Conservation (phyloP, 768 basidiomycete species). For the Pilatotrama ljubarskyi region DNA sequence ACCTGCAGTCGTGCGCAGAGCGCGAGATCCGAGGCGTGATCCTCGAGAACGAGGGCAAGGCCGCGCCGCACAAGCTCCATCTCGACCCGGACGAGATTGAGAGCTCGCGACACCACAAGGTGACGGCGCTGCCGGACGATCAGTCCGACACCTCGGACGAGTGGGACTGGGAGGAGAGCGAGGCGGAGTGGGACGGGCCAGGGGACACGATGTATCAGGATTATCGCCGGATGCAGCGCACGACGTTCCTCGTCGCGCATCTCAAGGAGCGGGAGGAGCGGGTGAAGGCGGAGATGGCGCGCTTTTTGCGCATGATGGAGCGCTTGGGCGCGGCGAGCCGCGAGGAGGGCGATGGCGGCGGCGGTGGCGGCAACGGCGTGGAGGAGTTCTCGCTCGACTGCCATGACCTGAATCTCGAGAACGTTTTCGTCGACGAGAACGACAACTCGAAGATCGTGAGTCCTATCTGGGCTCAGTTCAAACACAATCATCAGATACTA, state of each 20-base stretch:
- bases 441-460: conserved; percentile 73
- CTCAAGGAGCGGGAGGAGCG: conserved; percentile 59
- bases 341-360: conserved; percentile 28
- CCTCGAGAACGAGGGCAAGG: conserved; percentile 74
- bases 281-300: conserved; percentile 68
- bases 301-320: conserved; percentile 73
- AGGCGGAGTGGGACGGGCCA: conserved; percentile 77
- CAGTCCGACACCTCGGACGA: conserved; percentile 77
- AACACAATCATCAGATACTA: conserved; percentile 17
- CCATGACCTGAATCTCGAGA: conserved; percentile 84
- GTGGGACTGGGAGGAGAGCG: conserved; percentile 78
- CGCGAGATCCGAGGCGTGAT: conserved; percentile 77
- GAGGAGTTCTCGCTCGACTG: conserved; percentile 82
- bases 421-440: conserved; percentile 74
- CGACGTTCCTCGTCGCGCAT: conserved; percentile 77
- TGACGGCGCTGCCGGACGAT: conserved; percentile 69
- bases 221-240: conserved; percentile 78
- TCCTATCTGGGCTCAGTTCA: conserved; percentile 7
- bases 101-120: conserved; percentile 67
- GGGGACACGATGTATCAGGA: conserved; percentile 81
- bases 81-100: conserved; percentile 79
- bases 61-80: conserved; percentile 74
- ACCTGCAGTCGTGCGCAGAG: conserved; percentile 63
- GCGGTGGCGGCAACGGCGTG: conserved; percentile 30
- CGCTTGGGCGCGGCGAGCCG: conserved; percentile 40